A percentile compares a stretch with the other conserved stretches of the same genome.
Evolutionary conservation across 345 rosid species (phyloP).

Genomic region (Combretum micranthum): DNA sequence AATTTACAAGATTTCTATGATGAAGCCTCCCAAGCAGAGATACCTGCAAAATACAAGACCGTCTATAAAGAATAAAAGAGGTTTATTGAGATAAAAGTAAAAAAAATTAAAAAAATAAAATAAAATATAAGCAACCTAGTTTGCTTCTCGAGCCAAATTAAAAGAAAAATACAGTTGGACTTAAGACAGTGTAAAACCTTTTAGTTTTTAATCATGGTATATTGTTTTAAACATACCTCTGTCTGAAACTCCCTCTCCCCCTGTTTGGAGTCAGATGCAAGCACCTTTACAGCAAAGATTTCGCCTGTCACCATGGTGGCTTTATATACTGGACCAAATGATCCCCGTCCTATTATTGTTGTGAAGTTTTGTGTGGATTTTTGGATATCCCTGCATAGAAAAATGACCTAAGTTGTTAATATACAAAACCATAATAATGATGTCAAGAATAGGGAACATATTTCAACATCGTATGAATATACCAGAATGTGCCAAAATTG

Average conservation of each 20-base stretch:
- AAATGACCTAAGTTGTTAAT: background rate
- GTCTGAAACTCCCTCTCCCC: conserved; percentile 94
- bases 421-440: background rate
- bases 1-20: conserved; percentile 92
- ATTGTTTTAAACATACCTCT: too few species aligned
- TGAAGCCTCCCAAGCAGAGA: conserved; percentile 86
- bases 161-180: too few species aligned
- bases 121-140: too few species aligned
- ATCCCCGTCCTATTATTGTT: conserved; percentile 77
- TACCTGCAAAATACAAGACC: conserved; percentile 40
- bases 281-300: conserved; percentile 80
- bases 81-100: background rate
- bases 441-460: too few species aligned
- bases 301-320: conserved; percentile 63
- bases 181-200: background rate
- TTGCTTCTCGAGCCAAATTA: too few species aligned
- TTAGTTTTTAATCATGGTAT: too few species aligned
- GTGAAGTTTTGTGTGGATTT: conserved; percentile 88
- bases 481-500: too few species aligned
- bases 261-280: conserved; percentile 81
- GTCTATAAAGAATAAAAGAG: background rate
- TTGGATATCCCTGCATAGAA: conserved; percentile 70
- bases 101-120: too few species aligned
- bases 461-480: too few species aligned
- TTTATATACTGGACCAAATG: conserved; percentile 93